A percentile compares a stretch with the other conserved stretches of the same genome.
Evolutionary conservation across 495 filamentous ascomycete genomes (phyloP).

Genomic region (Penicillium bovifimosum): DNA sequence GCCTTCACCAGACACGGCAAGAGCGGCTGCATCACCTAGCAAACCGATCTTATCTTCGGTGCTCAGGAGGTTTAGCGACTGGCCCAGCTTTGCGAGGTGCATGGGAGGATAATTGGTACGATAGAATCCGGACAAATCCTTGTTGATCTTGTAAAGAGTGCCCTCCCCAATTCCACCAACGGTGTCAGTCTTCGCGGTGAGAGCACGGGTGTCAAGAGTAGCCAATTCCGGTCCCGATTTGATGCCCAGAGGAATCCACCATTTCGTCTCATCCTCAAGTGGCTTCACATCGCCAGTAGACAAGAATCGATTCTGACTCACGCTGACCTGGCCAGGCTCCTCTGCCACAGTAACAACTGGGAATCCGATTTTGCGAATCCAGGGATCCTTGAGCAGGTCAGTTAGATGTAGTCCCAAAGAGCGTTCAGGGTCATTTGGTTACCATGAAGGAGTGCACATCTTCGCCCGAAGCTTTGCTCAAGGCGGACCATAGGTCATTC

Average conservation of each 20-base stretch:
- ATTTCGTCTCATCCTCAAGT: slow-evolving; percentile 84
- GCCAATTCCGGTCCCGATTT: slow-evolving; percentile 46
- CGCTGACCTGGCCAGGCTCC: slow-evolving; percentile 68
- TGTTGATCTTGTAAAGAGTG: slow-evolving; percentile 86
- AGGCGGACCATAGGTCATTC: slow-evolving; percentile 83
- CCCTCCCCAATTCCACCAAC: slow-evolving; percentile 66
- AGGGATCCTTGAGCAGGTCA: slow-evolving; percentile 54
- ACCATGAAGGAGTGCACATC: slow-evolving; percentile 85
- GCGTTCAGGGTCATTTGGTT: slow-evolving; percentile 2
- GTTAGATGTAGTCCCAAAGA: slow-evolving; percentile 6
- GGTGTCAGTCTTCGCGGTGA: slow-evolving; percentile 71
- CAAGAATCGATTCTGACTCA: slow-evolving; percentile 84
- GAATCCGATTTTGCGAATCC: slow-evolving; percentile 93
- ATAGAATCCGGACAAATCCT: slow-evolving; percentile 84
- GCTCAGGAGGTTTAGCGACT: slow-evolving; percentile 63
- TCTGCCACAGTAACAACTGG: slow-evolving; percentile 83
- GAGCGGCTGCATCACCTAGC: slow-evolving; percentile 84
- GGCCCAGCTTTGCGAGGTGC: slow-evolving; percentile 72
- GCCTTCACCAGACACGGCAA: slow-evolving; percentile 80
- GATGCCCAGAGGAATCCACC: slow-evolving; percentile 90
- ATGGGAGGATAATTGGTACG: slow-evolving; percentile 82
- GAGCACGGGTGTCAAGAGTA: slow-evolving; percentile 42
- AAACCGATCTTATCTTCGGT: slow-evolving; percentile 87
- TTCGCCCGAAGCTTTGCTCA: slow-evolving; percentile 81
- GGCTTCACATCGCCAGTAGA: slow-evolving; percentile 86